Evolutionary conservation across 352 stramenopile species (phyloP), one percentile per base, ranked within the genome.

Genomic region (Phytophthora multivora): DNA sequence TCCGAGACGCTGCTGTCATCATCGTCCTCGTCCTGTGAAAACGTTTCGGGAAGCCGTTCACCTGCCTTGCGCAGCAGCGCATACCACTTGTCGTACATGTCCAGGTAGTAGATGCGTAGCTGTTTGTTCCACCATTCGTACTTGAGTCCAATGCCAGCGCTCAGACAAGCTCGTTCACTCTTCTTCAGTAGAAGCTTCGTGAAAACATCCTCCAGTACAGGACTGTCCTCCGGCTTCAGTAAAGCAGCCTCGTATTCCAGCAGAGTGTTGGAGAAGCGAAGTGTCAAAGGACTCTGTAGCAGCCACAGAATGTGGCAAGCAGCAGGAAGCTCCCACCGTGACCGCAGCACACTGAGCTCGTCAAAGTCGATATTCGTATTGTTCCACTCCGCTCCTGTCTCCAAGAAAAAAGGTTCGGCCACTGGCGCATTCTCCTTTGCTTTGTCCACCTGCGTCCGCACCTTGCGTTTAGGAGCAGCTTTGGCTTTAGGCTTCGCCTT

Each of bases 71-170:
- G 79, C 51, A 93, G 62, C 54, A 93, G 68, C 35, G 80, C 75
- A 57, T 90, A 91, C 84, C 79, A 91, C 48, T 91, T 89, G 58
- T 89, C 73, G 69, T 95, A 95, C 69, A 91, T 71, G 38, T 76
- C 75, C 54, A 88, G 75, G 69, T 93, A 95, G 70, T 93, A 90
- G 56, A 90, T 78, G 8, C 80, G 79, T 56, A 95, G 68, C 53
- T 93, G 86, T 59, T 93, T 91, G 74, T 90, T 92, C 86, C 86
- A 95, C 84, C 84, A 93, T 64, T 92, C 83, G 59, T 95, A 95
- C 72, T 91, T 89, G 41, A 95, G 83, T 2, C 85, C 84, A 28
- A 93, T 83, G 15, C 86, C 86, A 33, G 81, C 77, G 16, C 73
- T 80, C n/a, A 93, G 55, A 53, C 80, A 90, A 23, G 84, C 79